Conservation (phyloP, 1,284 basidiomycete genomes). For the Melampsora americana region DNA sequence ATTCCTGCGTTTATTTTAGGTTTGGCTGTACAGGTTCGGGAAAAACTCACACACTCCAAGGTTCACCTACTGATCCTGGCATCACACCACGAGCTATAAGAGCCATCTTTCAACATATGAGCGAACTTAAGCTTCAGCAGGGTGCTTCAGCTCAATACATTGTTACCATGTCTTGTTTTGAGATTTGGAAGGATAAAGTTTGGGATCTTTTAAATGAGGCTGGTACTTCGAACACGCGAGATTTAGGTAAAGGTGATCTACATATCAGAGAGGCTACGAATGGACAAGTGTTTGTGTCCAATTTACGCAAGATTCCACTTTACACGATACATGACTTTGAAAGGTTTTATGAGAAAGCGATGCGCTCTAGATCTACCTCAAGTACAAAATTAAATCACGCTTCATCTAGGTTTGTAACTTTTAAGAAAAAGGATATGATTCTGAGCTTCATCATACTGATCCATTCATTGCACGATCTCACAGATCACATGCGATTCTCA, state of each 20-base stretch:
- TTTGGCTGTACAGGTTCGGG: slow-evolving; percentile 42
- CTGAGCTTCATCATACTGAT: no score
- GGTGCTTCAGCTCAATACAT: background rate
- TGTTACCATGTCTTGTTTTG: slow-evolving; percentile 28
- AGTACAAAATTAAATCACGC: slow-evolving; percentile 32
- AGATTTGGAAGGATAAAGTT: slow-evolving; percentile 40
- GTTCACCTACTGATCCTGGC: slow-evolving; percentile 23
- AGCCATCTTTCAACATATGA: slow-evolving; percentile 19
- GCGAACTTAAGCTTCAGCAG: background rate
- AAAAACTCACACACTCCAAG: slow-evolving; percentile 39
- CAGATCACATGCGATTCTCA: slow-evolving; percentile 28
- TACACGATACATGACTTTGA: slow-evolving; percentile 20
- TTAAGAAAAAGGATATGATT: no score
- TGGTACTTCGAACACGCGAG: background rate
- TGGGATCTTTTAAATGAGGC: slow-evolving; percentile 28
- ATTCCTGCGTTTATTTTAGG: slow-evolving; percentile 4
- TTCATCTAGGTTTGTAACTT: slow-evolving; percentile 10
- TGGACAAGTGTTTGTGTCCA: slow-evolving; percentile 35
- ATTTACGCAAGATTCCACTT: slow-evolving; percentile 14
- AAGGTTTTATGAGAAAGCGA: slow-evolving; percentile 19
- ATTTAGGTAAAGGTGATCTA: slow-evolving; percentile 19
- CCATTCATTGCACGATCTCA: no score
- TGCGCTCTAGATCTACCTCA: slow-evolving; percentile 16
- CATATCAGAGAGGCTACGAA: slow-evolving; percentile 31
- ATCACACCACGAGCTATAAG: slow-evolving; percentile 27